These are phyloP conservation scores for Micractinium sp. DNA, from an alignment of 139 green algal species.

Conservation along the genomic window DNA sequence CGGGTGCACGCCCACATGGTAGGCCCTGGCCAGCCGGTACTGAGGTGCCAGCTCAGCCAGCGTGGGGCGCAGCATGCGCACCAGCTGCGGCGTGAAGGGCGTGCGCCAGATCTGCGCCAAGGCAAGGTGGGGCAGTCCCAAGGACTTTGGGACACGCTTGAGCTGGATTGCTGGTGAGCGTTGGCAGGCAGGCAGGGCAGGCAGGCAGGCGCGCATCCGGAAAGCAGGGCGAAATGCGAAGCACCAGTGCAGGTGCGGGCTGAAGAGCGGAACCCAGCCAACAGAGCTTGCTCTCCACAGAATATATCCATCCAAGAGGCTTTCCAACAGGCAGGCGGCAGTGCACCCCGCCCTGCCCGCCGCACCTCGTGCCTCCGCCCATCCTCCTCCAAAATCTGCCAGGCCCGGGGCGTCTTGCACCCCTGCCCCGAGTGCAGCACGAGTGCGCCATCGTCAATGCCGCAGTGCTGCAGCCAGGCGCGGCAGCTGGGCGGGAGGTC, in stretches of 20 bases:
- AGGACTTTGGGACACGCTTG: too few relatives aligned
- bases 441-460: constrained; percentile 51
- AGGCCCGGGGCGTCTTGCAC: constrained; percentile 62
- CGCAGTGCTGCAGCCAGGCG: constrained; percentile 48
- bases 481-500: constrained; percentile 47
- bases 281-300: too few relatives aligned
- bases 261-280: too few relatives aligned
- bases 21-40: constrained; percentile 44
- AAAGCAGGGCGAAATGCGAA: too few relatives aligned
- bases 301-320: too few relatives aligned
- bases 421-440: not conserved
- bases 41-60: constrained; percentile 49
- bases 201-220: not conserved
- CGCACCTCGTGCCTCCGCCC: constrained; percentile 62
- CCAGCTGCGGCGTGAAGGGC: constrained; percentile 53
- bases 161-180: too few relatives aligned
- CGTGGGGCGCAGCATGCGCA: constrained; percentile 60
- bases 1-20: constrained; percentile 68
- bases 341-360: too few relatives aligned
- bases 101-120: constrained; percentile 63
- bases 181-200: too few relatives aligned
- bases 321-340: not conserved
- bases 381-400: constrained; percentile 73
- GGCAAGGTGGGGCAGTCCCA: not conserved
- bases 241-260: too few relatives aligned